These are phyloP conservation scores for Oryza meyeriana DNA, from an alignment of 176 grass and related monocot species.

Conservation along the genomic window DNA sequence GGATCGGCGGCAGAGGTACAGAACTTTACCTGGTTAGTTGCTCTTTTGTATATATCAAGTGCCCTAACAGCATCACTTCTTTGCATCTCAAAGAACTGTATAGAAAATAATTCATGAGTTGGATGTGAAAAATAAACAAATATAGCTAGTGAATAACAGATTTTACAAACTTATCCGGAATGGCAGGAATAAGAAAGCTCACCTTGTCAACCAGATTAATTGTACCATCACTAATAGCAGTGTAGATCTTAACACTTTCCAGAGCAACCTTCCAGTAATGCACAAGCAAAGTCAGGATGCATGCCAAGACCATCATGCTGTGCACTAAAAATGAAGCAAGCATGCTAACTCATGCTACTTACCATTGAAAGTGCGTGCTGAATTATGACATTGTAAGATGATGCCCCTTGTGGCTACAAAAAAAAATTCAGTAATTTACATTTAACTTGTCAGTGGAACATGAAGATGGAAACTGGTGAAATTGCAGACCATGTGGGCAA, in stretches of 20 bases:
- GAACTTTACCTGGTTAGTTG: slow-evolving; percentile 79
- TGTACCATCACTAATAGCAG: slow-evolving; percentile 85
- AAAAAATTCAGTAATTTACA: slow-evolving; percentile 13
- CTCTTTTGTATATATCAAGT: slow-evolving; percentile 95
- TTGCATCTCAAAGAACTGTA: slow-evolving; percentile 99
- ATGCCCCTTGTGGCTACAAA: slow-evolving; percentile 81
- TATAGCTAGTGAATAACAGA: background rate
- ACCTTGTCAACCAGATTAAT: slow-evolving; percentile 99
- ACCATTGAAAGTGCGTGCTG: slow-evolving; percentile 96
- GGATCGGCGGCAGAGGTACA: background rate
- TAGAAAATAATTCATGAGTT: slow-evolving; percentile 34
- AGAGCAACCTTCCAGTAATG: slow-evolving; percentile 69
- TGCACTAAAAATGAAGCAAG: slow-evolving; percentile 30
- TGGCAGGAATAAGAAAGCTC: slow-evolving; percentile 9
- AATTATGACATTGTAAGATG: slow-evolving; percentile 92
- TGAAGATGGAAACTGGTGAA: slow-evolving; percentile 11
- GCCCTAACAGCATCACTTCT: slow-evolving; percentile 89
- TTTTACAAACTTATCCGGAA: slow-evolving; percentile 9
- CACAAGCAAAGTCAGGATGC: slow-evolving; percentile 35
- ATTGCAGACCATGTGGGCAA: background rate
- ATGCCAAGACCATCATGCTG: slow-evolving; percentile 16
- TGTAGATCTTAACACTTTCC: slow-evolving; percentile 97
- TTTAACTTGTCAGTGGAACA: slow-evolving; percentile 21
- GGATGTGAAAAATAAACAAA: slow-evolving; percentile 28
- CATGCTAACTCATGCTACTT: slow-evolving; percentile 20